A percentile compares a stretch with the other conserved stretches of the same genome.
These are phyloP conservation scores for Papiliotrema nemorosa DNA, from an alignment of 1,284 basidiomycete species.

Conservation along the genomic window DNA sequence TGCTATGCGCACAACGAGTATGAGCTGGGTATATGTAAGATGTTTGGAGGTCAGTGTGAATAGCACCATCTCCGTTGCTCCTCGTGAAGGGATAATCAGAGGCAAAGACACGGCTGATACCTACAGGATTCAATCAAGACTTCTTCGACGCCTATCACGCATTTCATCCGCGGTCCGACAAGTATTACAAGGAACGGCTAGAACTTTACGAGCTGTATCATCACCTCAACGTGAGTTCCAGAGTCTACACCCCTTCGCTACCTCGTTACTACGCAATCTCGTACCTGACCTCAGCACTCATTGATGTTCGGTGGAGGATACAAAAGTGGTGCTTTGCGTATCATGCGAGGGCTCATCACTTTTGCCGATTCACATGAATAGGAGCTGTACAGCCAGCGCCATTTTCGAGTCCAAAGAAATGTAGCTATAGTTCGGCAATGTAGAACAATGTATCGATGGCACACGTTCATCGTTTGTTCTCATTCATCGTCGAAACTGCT, in stretches of 20 bases:
- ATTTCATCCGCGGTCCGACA: conserved; percentile 64
- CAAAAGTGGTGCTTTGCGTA: conserved; percentile 27
- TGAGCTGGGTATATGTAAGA: conserved; percentile 75
- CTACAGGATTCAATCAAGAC: conserved; percentile 57
- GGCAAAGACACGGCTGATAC: too few relatives aligned
- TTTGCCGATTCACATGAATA: conserved; percentile 28
- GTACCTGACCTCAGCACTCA: conserved; percentile 29
- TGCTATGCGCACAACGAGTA: conserved; percentile 84
- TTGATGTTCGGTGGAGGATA: conserved; percentile 47
- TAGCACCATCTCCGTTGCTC: not conserved
- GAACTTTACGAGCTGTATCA: conserved; percentile 81
- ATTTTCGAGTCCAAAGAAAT: not conserved
- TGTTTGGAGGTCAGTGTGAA: conserved; percentile 62
- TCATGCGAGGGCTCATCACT: conserved; percentile 35
- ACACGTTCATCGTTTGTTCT: too few relatives aligned
- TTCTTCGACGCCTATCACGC: conserved; percentile 75
- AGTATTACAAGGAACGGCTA: conserved; percentile 66
- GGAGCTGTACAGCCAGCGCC: not conserved
- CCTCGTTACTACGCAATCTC: not conserved
- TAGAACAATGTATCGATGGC: too few relatives aligned
- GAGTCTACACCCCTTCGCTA: not conserved
- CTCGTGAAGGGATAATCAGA: not conserved
- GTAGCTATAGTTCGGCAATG: not conserved
- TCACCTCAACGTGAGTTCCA: conserved; percentile 62
- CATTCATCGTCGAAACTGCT: too few relatives aligned